These are phyloP conservation scores for Pythium pyrilobum DNA, from an alignment of 352 stramenopile species.

Conservation along the genomic window DNA sequence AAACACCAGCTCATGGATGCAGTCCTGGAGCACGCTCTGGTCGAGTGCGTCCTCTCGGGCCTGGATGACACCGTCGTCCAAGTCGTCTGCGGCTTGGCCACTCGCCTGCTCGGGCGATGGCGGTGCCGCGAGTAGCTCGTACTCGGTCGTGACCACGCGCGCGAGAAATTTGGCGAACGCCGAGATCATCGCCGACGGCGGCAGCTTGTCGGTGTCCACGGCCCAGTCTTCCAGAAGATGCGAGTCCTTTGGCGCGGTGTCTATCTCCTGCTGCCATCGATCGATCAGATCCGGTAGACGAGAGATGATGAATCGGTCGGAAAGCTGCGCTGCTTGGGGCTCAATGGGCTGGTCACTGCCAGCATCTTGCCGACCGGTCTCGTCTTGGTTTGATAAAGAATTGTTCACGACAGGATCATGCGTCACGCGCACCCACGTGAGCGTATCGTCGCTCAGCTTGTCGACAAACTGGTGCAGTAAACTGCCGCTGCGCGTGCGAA, in stretches of 20 bases:
- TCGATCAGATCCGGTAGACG: not conserved
- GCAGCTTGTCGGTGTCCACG: conserved; percentile 7
- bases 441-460: conserved; percentile 15
- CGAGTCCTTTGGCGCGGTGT: not conserved
- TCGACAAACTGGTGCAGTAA: conserved; percentile 17
- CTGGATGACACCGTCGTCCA: not conserved
- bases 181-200: conserved; percentile 14
- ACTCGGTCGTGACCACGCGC: conserved; percentile 17
- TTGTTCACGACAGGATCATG: not conserved
- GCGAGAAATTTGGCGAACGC: conserved; percentile 19
- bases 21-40: conserved; percentile 12
- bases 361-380: not conserved
- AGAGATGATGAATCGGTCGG: conserved; percentile 5
- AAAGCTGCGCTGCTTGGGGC: not conserved
- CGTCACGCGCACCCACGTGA: not conserved
- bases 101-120: not conserved
- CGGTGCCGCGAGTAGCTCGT: conserved; percentile 7
- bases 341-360: not conserved
- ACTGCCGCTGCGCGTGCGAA: conserved; percentile 14
- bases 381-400: not conserved
- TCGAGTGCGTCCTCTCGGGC: conserved; percentile 7
- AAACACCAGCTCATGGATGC: conserved; percentile 22
- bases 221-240: conserved; percentile 1
- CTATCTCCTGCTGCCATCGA: not conserved
- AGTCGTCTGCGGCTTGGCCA: not conserved